A percentile compares a stretch with the other conserved stretches of the same genome.
Evolutionary conservation across 345 rosid genomes (phyloP).

Genomic region (Brassica nigra): DNA sequence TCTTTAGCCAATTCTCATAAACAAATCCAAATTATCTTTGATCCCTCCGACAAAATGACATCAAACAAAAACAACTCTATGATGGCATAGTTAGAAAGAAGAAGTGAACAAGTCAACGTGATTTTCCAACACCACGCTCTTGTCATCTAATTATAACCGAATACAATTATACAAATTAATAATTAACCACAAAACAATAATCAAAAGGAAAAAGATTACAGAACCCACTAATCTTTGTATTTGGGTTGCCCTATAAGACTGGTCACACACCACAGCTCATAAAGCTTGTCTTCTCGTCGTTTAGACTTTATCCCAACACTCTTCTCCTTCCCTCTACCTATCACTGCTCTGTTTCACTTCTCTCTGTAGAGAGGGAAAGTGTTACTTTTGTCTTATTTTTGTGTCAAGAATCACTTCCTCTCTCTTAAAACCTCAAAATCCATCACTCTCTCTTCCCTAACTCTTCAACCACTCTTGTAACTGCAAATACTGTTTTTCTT

Average conservation of each 20-base stretch:
- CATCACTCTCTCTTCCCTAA: neutral
- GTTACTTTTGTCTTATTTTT: conserved; percentile 27
- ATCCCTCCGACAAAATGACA: conserved; percentile 37
- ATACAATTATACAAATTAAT: neutral
- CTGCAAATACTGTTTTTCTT: neutral
- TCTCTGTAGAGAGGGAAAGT: conserved; percentile 1
- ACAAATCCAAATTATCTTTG: neutral
- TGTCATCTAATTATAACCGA: conserved; percentile 16
- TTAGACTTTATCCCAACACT: conserved; percentile 31
- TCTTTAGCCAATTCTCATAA: neutral
- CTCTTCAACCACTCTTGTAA: neutral
- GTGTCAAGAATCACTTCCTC: neutral
- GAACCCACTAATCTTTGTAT: conserved; percentile 19
- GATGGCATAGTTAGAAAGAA: conserved; percentile 24
- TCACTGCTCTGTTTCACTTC: neutral
- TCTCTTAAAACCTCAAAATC: neutral
- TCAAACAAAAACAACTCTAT: conserved; percentile 30
- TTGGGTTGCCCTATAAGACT: conserved; percentile 33
- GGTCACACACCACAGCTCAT: conserved; percentile 29
- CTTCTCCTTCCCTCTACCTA: neutral
- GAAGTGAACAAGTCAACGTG: conserved; percentile 26
- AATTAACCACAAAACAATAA: neutral
- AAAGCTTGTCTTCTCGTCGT: conserved; percentile 32
- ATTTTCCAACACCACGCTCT: conserved; percentile 27
- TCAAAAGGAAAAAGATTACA: neutral